Conservation (phyloP, 306 rosid species). For the Potentilla sterilis region DNA sequence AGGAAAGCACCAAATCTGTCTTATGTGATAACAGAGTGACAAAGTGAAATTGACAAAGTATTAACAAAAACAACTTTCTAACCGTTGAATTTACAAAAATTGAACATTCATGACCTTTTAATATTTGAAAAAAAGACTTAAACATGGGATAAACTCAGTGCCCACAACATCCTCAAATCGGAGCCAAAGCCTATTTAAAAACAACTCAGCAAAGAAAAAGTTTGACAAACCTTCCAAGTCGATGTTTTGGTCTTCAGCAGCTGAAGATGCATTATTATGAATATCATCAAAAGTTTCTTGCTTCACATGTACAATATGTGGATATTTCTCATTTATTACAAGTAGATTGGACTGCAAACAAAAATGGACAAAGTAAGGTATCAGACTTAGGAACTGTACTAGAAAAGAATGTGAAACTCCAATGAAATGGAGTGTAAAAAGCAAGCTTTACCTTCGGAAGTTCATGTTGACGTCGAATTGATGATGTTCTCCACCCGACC, state of each 20-base stretch:
- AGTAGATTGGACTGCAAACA: constrained; percentile 64
- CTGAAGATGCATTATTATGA: constrained; percentile 29
- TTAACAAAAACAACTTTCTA: background rate
- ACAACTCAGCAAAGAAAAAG: background rate
- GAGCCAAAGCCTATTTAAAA: background rate
- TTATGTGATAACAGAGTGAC: background rate
- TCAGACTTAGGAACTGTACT: background rate
- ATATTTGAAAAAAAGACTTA: background rate
- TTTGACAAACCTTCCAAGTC: constrained; percentile 68
- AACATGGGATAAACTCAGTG: background rate
- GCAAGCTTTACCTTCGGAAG: constrained; percentile 71
- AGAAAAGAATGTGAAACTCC: background rate
- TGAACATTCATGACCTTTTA: background rate
- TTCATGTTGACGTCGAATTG: constrained; percentile 91
- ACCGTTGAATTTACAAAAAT: background rate
- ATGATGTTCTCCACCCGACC: constrained; percentile 99
- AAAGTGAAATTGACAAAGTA: too few relatives aligned
- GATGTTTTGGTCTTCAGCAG: constrained; percentile 32
- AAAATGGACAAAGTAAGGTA: constrained; percentile 16
- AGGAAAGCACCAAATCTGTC: background rate
- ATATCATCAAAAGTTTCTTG: constrained; percentile 36
- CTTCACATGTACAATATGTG: constrained; percentile 67
- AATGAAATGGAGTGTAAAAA: constrained; percentile 17
- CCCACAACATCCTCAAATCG: background rate
- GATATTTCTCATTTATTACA: constrained; percentile 62